Evolutionary conservation across 2,329 filamentous ascomycete genomes (phyloP).

Genomic region (Diplodia corticola): DNA sequence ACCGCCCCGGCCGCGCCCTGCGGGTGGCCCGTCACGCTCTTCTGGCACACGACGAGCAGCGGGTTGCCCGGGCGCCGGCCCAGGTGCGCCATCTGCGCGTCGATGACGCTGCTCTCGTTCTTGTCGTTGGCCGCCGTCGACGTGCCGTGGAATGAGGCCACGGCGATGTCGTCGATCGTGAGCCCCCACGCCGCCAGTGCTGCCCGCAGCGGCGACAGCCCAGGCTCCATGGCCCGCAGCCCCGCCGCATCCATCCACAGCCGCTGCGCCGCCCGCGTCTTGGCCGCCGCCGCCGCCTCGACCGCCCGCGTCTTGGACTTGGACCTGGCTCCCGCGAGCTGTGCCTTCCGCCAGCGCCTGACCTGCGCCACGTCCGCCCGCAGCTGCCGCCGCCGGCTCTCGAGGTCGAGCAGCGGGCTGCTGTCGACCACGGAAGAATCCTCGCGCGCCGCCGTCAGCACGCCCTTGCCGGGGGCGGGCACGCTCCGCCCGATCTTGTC

Average conservation of each 20-base stretch:
- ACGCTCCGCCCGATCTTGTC: slow-evolving; percentile 42
- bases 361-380: slow-evolving; percentile 25
- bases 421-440: background rate
- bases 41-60: slow-evolving; percentile 39
- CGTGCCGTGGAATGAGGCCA: slow-evolving; percentile 45
- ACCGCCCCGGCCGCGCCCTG: slow-evolving; percentile 42
- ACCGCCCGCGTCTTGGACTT: background rate
- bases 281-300: background rate
- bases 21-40: slow-evolving; percentile 42
- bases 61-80: slow-evolving; percentile 39
- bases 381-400: slow-evolving; percentile 31
- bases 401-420: slow-evolving; percentile 31
- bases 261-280: background rate
- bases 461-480: slow-evolving; percentile 42
- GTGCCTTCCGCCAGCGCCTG: slow-evolving; percentile 11
- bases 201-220: slow-evolving; percentile 38
- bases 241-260: slow-evolving; percentile 36
- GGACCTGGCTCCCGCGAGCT: background rate
- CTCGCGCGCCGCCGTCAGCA: slow-evolving; percentile 37
- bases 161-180: slow-evolving; percentile 41
- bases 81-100: slow-evolving; percentile 39
- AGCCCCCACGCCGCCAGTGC: slow-evolving; percentile 42
- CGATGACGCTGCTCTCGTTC: slow-evolving; percentile 42
- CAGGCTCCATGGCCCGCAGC: slow-evolving; percentile 28
- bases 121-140: slow-evolving; percentile 43